Evolutionary conservation across 441 rosid species (phyloP).

Genomic region (Isatis lusitanica): DNA sequence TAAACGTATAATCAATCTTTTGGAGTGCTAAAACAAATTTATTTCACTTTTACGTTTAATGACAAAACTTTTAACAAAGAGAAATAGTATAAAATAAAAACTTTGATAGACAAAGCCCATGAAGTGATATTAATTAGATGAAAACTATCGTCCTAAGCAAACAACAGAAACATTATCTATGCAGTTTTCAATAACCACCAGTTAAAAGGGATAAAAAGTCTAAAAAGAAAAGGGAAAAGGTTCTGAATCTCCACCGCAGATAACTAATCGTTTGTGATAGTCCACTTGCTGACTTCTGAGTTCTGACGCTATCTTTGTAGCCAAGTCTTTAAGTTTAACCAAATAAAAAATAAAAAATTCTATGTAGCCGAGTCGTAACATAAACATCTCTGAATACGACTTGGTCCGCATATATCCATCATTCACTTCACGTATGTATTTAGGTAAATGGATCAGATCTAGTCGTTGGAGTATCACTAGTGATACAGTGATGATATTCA

Average conservation of each 20-base stretch:
- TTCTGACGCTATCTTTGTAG: slow-evolving; percentile 16
- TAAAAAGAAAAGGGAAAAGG: not conserved
- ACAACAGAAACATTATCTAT: not conserved
- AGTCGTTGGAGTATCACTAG: too few species aligned
- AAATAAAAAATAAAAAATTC: too few species aligned
- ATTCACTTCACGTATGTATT: too few species aligned
- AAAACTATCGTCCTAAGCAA: not conserved
- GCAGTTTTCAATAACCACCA: not conserved
- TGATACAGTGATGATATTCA: not conserved
- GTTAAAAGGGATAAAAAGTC: not conserved
- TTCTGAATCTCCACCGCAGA: not conserved
- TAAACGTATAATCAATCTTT: not conserved
- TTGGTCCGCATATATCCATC: too few species aligned
- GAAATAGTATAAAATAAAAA: not conserved
- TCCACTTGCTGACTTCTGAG: slow-evolving; percentile 15
- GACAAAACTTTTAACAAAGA: not conserved
- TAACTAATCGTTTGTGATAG: not conserved
- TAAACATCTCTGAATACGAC: too few species aligned
- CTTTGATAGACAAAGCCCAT: not conserved
- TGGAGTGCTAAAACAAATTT: not conserved
- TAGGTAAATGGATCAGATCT: too few species aligned
- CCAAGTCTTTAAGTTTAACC: not conserved
- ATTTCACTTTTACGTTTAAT: not conserved
- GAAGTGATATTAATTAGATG: not conserved
- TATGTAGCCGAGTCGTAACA: not conserved